phyloP scores from a whole-genome alignment of 352 stramenopile genomes.

The Phytophthora sojae region DNA sequence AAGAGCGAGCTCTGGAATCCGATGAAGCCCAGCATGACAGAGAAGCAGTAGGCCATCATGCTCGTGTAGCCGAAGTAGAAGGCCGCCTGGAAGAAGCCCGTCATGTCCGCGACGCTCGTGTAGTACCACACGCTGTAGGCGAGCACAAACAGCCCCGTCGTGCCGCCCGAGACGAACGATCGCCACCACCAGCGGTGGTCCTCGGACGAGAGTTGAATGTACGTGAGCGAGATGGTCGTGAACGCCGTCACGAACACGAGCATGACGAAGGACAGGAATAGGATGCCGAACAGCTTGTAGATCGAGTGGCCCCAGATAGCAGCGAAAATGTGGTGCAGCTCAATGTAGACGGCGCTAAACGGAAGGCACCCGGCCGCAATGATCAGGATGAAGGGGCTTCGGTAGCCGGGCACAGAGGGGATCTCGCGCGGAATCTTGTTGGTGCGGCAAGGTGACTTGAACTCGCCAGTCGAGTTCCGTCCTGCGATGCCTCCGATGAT shows the following conservation, averaged over 20 bases:
- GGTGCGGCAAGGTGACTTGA: constrained; percentile 95
- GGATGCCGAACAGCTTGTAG: constrained; percentile 98
- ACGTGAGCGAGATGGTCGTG: constrained; percentile 97
- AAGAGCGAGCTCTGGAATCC: constrained; percentile 96
- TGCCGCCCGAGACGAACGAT: constrained; percentile 94
- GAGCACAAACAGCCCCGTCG: constrained; percentile 96
- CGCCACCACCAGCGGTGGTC: constrained; percentile 99
- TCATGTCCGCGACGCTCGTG: constrained; percentile 95
- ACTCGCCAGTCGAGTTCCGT: constrained; percentile 91
- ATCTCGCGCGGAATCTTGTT: constrained; percentile 97
- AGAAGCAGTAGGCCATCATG: constrained; percentile 97
- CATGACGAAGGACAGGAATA: constrained; percentile 96
- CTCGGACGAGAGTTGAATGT: constrained; percentile 97
- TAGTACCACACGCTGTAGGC: constrained; percentile 97
- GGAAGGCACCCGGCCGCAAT: constrained; percentile 96
- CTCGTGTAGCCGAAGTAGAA: constrained; percentile 99
- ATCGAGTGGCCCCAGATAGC: constrained; percentile 98
- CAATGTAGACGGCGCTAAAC: constrained; percentile 98
- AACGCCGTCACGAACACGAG: constrained; percentile 97
- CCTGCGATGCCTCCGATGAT: constrained; percentile 95
- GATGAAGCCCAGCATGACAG: constrained; percentile 97
- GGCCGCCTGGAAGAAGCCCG: constrained; percentile 94
- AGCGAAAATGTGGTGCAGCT: constrained; percentile 98
- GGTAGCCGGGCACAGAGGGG: constrained; percentile 91
- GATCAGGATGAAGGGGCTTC: constrained; percentile 85